phyloP scores from a whole-genome alignment of 2,329 filamentous ascomycete genomes.

The Diaporthe caulivora region DNA sequence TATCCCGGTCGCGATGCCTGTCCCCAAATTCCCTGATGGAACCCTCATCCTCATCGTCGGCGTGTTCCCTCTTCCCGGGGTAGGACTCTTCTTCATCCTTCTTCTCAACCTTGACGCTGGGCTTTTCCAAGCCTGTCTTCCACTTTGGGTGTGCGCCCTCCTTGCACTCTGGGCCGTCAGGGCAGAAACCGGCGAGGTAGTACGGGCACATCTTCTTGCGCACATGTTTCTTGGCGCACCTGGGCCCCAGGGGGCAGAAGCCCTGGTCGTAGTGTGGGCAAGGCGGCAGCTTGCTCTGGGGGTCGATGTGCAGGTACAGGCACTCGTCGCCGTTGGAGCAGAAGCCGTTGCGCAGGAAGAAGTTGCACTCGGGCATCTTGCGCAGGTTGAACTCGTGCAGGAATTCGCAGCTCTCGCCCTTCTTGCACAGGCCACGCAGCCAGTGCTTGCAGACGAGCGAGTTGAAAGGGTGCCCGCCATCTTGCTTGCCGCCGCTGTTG shows the following conservation, averaged over 20 bases:
- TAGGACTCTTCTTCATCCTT: conserved; percentile 69
- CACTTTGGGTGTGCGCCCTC: conserved; percentile 87
- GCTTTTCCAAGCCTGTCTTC: conserved; percentile 81
- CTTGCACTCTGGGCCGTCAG: conserved; percentile 80
- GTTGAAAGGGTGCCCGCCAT: conserved; percentile 65
- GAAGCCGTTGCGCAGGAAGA: conserved; percentile 92
- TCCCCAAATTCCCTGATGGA: conserved; percentile 54
- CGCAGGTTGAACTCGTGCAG: conserved; percentile 98
- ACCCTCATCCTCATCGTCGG: conserved; percentile 48
- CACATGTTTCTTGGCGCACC: conserved; percentile 90
- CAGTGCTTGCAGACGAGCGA: conserved; percentile 98
- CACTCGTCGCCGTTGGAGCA: conserved; percentile 98
- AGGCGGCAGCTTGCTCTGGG: conserved; percentile 80
- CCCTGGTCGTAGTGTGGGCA: conserved; percentile 95
- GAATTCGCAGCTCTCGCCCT: conserved; percentile 96
- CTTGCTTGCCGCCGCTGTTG: conserved; percentile 46
- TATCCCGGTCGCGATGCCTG: conserved; percentile 48
- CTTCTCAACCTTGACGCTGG: conserved; percentile 75
- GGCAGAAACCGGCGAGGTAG: conserved; percentile 95
- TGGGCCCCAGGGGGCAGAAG: conserved; percentile 91
- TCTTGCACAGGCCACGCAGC: conserved; percentile 96
- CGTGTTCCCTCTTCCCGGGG: conserved; percentile 54
- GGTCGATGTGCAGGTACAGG: conserved; percentile 90
- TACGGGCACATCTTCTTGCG: conserved; percentile 83
- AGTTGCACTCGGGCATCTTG: conserved; percentile 98